Evolutionary conservation across 495 filamentous ascomycete genomes (phyloP), one percentile per base, ranked within the genome.

Genomic region (Hyaloscypha bicolor): DNA sequence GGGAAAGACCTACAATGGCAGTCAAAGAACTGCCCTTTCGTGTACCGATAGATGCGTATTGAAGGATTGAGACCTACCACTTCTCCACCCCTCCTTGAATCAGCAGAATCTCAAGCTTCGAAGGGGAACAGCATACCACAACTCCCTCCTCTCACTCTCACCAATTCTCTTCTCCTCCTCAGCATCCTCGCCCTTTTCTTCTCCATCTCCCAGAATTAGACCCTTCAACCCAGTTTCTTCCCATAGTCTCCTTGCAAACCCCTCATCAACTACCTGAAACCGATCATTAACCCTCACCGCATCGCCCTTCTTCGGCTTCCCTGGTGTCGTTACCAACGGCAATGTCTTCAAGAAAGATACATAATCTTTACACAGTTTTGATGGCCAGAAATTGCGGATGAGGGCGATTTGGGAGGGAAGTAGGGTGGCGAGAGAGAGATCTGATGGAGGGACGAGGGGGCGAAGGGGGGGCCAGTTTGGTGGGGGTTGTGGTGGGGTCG

Each of bases 21-120:
- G 70, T 89, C 92, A 75, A 96, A 97, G 71, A 93, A 97, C 74
- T 97, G 92, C 0, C 93, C 93, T 61, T 88, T 85, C 16, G 81
- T 81, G 73, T 98, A 97, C n/a, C 94, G 87, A 80, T 98, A 98
- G 25, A 97, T 87, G 32, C 94, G 80, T 57, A 97, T 96, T 72
- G 95, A 95, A 6, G 91, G 85, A 79, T 95, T 97, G 68, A 97
- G 78, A 3, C 93, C 94, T n/a, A 95, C 77, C 3, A 90, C 86
- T 32, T 93, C 84, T 21, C 94, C 94, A 55, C 92, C 94, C 93
- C 93, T 96, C 48, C 22, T 2, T 9, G 39, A 48, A 42, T 59
- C 30, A 60, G 39, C 21, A 22, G n/a, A 48, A 29, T 57, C 39
- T 39, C 48, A 3, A 60, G 56, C 29, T 2, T n/a, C 19, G 8